Evolutionary conservation across 164 flowering plant genomes (phyloP), one percentile per base, ranked within the genome.

Genomic region (Warburgia ugandensis): DNA sequence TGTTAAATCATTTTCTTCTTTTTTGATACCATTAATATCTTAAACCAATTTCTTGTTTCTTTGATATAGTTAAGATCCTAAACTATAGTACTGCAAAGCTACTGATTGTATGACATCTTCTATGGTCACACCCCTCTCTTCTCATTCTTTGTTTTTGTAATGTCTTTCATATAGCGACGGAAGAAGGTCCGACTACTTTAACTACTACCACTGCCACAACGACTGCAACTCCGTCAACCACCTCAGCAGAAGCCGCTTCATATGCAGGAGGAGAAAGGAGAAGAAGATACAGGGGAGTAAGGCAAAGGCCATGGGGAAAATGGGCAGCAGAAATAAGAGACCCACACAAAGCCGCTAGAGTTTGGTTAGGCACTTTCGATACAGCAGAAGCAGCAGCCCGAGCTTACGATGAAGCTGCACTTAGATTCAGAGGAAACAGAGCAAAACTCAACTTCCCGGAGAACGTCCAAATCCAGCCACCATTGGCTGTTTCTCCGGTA

Each of bases 241-340:
- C 50, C 14, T 22, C 63, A 35, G 27, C 65, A 19, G 6, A 19
- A 39, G 0, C 35, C 76, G 1, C 19, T 13, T 21, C 21, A 8
- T 6, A 71, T 53, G 76, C 63, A 62, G 48, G 63, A 14, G 53
- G 13, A 9, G 86, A 78, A 38, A 60, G 71, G n/a, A 71, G 77
- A 35, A 71, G 85, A 42, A 67, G 68, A 58, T 84, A 80, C 69
- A 72, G 92, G 57, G 92, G 92, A 45, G 85, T 80, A 4, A 58
- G 92, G 22, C 86, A 84, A 52, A 68, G 92, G 62, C 92, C 91
- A 16, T 80, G 91, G 91, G 86, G 91, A 0, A 83, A 80, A 70
- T 83, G 86, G 84, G 91, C 91, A 4, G 86, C 86, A 0, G 91
- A 83, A 59, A 83, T 83, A n/a, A 71, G 91, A 3, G 91, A 83